Percentiles rank a stretch among this genome's conserved stretches.
Evolutionary conservation across 495 filamentous ascomycete genomes (phyloP).

Genomic region (Hypoxylon rickii): DNA sequence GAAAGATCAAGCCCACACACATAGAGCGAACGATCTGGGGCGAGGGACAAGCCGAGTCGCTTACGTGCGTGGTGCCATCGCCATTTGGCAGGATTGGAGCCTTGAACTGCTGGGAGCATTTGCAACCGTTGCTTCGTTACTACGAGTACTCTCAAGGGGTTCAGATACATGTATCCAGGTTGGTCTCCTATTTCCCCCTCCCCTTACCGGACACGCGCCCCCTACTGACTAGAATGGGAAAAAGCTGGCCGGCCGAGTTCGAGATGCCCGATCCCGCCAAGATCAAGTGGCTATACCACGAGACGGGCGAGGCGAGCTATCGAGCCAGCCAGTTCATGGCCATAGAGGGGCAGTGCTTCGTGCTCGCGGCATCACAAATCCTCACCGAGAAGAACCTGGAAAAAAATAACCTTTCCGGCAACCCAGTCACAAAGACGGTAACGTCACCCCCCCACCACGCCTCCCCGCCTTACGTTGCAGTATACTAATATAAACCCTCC

Average conservation of each 20-base stretch:
- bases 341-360: constrained; percentile 58
- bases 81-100: constrained; percentile 53
- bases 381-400: constrained; percentile 45
- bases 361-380: constrained; percentile 53
- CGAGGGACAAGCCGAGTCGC: constrained; percentile 51
- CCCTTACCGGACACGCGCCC: constrained; percentile 3
- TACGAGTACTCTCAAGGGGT: constrained; percentile 56
- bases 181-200: constrained; percentile 42
- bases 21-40: constrained; percentile 66
- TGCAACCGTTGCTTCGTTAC: constrained; percentile 63
- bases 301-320: constrained; percentile 41
- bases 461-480: background rate
- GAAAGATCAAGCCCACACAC: constrained; percentile 65
- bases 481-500: constrained; percentile 27
- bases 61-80: constrained; percentile 50
- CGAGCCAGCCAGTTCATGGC: constrained; percentile 49
- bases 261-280: constrained; percentile 43
- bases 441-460: constrained; percentile 7
- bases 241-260: constrained; percentile 40
- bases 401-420: constrained; percentile 41
- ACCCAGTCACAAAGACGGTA: constrained; percentile 42
- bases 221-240: constrained; percentile 1
- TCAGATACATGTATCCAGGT: constrained; percentile 62
- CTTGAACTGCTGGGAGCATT: constrained; percentile 63
- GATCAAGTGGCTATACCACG: constrained; percentile 39